Percentiles rank a stretch among this genome's conserved stretches.
Evolutionary conservation across 2,329 filamentous ascomycete species (phyloP).

Genomic region (Alternaria infectoria): DNA sequence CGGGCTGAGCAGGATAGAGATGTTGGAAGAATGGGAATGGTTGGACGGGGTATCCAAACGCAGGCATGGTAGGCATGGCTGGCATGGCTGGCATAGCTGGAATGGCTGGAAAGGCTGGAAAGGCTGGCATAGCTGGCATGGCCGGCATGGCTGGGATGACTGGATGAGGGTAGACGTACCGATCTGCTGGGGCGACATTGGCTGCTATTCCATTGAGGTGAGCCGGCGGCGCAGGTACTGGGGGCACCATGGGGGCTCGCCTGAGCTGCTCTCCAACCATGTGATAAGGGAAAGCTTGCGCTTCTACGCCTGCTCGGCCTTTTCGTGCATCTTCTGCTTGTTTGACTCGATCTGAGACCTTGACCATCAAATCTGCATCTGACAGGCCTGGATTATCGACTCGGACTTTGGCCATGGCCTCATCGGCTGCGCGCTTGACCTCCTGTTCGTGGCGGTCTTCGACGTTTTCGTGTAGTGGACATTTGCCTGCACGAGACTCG

Average conservation of each 20-base stretch:
- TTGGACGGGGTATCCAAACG: background rate
- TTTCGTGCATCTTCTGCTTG: conserved; percentile 36
- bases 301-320: conserved; percentile 17
- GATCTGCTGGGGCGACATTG: conserved; percentile 2
- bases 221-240: background rate
- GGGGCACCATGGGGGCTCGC: conserved; percentile 1
- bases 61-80: background rate
- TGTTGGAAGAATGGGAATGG: conserved; percentile 2
- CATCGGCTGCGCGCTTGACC: conserved; percentile 66
- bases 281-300: conserved; percentile 27
- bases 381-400: conserved; percentile 68
- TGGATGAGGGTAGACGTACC: conserved; percentile 19
- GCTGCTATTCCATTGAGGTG: background rate
- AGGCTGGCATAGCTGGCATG: background rate
- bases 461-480: conserved; percentile 70
- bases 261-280: conserved; percentile 28
- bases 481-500: conserved; percentile 57
- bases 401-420: conserved; percentile 61
- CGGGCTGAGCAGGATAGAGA: background rate
- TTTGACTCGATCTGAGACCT: conserved; percentile 61
- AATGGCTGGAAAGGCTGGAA: background rate
- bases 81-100: background rate
- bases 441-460: conserved; percentile 68
- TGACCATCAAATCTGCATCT: conserved; percentile 63
- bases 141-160: background rate